Conservation (phyloP, 2,329 filamentous ascomycete genomes). For the Fusarium falciforme region DNA sequence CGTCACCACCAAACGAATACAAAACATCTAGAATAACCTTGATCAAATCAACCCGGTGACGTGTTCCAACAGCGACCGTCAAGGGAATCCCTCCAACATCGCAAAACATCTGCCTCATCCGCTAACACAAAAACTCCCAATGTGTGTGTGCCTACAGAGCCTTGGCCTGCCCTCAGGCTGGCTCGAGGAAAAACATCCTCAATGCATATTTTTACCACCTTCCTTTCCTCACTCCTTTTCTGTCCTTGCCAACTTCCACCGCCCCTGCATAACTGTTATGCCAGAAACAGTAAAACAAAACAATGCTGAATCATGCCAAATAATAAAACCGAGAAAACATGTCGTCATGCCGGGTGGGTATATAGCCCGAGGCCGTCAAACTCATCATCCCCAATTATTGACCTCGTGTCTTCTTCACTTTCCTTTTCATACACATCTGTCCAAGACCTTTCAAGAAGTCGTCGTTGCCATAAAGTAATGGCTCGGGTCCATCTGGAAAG, state of each 20-base stretch:
- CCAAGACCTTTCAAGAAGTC: conserved; percentile 20
- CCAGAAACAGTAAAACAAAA: conserved; percentile 27
- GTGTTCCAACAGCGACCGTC: conserved; percentile 18
- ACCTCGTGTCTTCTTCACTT: conserved; percentile 4
- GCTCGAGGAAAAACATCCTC: conserved; percentile 20
- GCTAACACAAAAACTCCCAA: conserved; percentile 22
- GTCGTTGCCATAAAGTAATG: conserved; percentile 49
- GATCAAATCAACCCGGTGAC: conserved; percentile 7
- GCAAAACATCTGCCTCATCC: conserved; percentile 21
- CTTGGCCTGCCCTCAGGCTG: conserved; percentile 5
- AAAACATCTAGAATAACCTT: conserved; percentile 24
- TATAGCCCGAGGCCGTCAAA: conserved; percentile 43
- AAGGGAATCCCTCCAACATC: conserved; percentile 25
- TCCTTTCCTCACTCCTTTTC: conserved; percentile 25
- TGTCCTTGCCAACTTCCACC: conserved; percentile 1
- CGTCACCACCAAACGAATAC: conserved; percentile 22
- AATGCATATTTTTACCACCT: conserved; percentile 13
- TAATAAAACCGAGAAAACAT: conserved; percentile 27
- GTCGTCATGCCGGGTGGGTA: conserved; percentile 42
- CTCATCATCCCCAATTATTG: conserved; percentile 26
- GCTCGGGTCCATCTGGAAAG: conserved; percentile 62
- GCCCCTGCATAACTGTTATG: conserved; percentile 3
- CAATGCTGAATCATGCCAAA: conserved; percentile 18
- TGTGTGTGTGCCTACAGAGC: conserved; percentile 6
- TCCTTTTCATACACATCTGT: conserved; percentile 6